Percentiles rank a stretch among this genome's conserved stretches.
These are phyloP conservation scores for Tylopilus subfusipes DNA, from an alignment of 768 basidiomycete species.

Conservation along the genomic window DNA sequence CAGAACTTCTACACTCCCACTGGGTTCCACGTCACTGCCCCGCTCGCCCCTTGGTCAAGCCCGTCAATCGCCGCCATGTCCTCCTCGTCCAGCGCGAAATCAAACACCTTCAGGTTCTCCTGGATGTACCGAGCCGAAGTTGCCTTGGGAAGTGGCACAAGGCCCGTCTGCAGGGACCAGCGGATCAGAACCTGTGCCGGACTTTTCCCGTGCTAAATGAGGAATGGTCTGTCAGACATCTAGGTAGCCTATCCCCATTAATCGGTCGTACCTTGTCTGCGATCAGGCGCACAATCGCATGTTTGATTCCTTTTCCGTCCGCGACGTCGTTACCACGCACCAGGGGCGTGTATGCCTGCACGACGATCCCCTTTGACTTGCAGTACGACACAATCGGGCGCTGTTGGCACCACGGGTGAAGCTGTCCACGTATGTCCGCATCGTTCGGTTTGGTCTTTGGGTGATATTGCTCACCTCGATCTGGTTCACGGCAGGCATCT, in stretches of 20 bases:
- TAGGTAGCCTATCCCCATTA: neutral
- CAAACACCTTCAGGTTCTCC: slow-evolving; percentile 70
- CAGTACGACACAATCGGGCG: slow-evolving; percentile 72
- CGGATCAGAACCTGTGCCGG: slow-evolving; percentile 47
- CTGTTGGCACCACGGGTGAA: slow-evolving; percentile 82
- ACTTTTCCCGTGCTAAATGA: slow-evolving; percentile 26
- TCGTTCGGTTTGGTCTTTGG: neutral
- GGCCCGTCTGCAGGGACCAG: slow-evolving; percentile 50
- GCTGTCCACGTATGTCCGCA: slow-evolving; percentile 34
- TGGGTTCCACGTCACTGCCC: slow-evolving; percentile 82
- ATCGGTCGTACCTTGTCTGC: slow-evolving; percentile 49
- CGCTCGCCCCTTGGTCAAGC: slow-evolving; percentile 65
- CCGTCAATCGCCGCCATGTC: slow-evolving; percentile 65
- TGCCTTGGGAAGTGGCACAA: slow-evolving; percentile 77
- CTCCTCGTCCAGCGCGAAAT: slow-evolving; percentile 60
- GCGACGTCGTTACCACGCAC: slow-evolving; percentile 40
- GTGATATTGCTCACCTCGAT: slow-evolving; percentile 17
- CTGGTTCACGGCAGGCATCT: slow-evolving; percentile 30
- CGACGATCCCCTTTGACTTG: slow-evolving; percentile 49
- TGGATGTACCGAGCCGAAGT: slow-evolving; percentile 60
- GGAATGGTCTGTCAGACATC: neutral
- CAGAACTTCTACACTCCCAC: too few species aligned
- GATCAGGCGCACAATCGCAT: slow-evolving; percentile 47
- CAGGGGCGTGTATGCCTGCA: slow-evolving; percentile 74
- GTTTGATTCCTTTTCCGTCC: slow-evolving; percentile 37